These are phyloP conservation scores for Hypoxylon fragiforme DNA, from an alignment of 495 filamentous ascomycete genomes.

Conservation along the genomic window DNA sequence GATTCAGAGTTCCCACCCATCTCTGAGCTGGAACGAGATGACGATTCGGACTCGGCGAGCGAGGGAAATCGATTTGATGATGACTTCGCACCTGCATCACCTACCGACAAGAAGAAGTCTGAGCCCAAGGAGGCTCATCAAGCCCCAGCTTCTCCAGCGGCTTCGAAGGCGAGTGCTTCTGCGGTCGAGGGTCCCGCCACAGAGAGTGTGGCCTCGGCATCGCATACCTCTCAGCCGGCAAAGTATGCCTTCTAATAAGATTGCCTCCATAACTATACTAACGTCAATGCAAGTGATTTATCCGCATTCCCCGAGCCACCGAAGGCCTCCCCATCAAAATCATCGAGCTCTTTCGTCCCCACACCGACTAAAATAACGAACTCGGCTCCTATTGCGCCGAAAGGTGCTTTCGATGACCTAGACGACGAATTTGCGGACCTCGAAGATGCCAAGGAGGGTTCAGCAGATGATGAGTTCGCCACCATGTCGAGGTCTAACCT, in stretches of 20 bases:
- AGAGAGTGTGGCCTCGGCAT: slow-evolving; percentile 27
- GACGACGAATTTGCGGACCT: slow-evolving; percentile 91
- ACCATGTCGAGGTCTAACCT: slow-evolving; percentile 61
- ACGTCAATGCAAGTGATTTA: slow-evolving; percentile 27
- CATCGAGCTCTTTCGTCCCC: slow-evolving; percentile 30
- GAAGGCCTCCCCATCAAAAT: slow-evolving; percentile 30
- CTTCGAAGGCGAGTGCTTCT: slow-evolving; percentile 31
- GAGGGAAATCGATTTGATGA: slow-evolving; percentile 85
- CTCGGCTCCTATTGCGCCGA: slow-evolving; percentile 37
- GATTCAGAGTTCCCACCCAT: slow-evolving; percentile 92
- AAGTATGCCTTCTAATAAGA: slow-evolving; percentile 29
- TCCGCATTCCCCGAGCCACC: slow-evolving; percentile 39
- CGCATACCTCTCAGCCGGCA: slow-evolving; percentile 33
- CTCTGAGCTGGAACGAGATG: slow-evolving; percentile 78
- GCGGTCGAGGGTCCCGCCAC: slow-evolving; percentile 17
- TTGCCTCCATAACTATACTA: slow-evolving; percentile 10
- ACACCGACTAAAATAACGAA: slow-evolving; percentile 36
- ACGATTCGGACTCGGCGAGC: slow-evolving; percentile 77
- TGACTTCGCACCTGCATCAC: slow-evolving; percentile 78
- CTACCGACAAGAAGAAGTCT: slow-evolving; percentile 51
- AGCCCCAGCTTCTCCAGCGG: slow-evolving; percentile 37
- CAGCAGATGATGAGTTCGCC: slow-evolving; percentile 86
- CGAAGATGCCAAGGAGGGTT: slow-evolving; percentile 84
- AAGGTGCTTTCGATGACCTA: slow-evolving; percentile 68
- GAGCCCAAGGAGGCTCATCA: slow-evolving; percentile 35